Evolutionary conservation across 1,284 basidiomycete species (phyloP).

Genomic region (Ceratobasidium sp.): DNA sequence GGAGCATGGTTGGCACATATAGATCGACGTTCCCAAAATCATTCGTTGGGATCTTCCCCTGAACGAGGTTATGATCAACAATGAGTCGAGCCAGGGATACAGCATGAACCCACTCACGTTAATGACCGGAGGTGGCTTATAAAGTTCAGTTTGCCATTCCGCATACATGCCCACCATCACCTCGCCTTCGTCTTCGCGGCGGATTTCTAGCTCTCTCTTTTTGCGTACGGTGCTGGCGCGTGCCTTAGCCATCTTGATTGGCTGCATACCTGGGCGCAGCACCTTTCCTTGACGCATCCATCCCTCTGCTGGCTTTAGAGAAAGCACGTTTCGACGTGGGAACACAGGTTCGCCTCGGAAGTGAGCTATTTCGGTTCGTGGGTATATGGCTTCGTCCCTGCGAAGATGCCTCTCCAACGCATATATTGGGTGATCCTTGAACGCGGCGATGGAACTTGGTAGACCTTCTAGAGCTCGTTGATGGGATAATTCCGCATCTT

Average conservation of each 20-base stretch:
- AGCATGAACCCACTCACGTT: slow-evolving; percentile 62
- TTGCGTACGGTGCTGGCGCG: slow-evolving; percentile 82
- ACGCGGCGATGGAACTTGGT: slow-evolving; percentile 87
- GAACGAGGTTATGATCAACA: slow-evolving; percentile 36
- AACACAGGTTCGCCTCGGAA: slow-evolving; percentile 96
- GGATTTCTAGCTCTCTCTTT: slow-evolving; percentile 82
- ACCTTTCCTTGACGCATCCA: slow-evolving; percentile 90
- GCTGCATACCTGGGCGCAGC: slow-evolving; percentile 75
- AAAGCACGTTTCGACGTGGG: slow-evolving; percentile 78
- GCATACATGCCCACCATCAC: slow-evolving; percentile 76
- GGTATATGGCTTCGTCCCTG: slow-evolving; percentile 84
- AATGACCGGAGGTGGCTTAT: slow-evolving; percentile 76
- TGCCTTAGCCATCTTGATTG: slow-evolving; percentile 89
- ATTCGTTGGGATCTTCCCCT: slow-evolving; percentile 94
- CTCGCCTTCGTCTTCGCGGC: slow-evolving; percentile 54
- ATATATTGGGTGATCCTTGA: slow-evolving; percentile 96
- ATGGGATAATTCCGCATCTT: slow-evolving; percentile 88
- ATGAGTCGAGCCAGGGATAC: background rate
- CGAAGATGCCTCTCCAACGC: slow-evolving; percentile 87
- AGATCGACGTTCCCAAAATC: slow-evolving; percentile 97
- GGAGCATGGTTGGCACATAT: slow-evolving; percentile 94
- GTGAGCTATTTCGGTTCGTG: slow-evolving; percentile 83
- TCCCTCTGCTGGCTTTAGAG: slow-evolving; percentile 88
- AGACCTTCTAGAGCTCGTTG: slow-evolving; percentile 88
- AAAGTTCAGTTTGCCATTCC: slow-evolving; percentile 82